Conservation (phyloP, 2,329 filamentous ascomycete genomes). For the Trichoderma pleuroti region DNA sequence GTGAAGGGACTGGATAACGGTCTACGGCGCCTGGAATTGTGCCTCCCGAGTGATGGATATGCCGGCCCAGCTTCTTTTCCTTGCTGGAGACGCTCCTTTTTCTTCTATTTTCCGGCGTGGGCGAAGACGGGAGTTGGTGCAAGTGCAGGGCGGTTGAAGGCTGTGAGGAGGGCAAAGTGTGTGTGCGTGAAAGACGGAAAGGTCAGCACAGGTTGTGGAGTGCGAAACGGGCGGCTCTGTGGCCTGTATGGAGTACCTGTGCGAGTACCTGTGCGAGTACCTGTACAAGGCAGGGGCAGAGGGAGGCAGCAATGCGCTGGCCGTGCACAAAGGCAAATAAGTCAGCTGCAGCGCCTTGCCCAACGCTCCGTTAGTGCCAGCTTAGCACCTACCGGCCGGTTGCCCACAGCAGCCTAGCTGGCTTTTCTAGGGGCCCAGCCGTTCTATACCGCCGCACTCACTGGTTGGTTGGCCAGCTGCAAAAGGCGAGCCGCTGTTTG, state of each 20-base stretch:
- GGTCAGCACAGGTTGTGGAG: conserved; percentile 2
- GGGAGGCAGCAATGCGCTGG: conserved; percentile 9
- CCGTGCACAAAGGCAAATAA: not conserved
- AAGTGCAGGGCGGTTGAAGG: conserved; percentile 10
- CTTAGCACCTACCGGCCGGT: not conserved
- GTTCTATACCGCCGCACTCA: not conserved
- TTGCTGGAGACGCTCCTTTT: not conserved
- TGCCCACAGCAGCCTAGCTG: conserved; percentile 11
- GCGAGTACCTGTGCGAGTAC: no score
- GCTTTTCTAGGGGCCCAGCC: conserved; percentile 2
- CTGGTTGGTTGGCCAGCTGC: conserved; percentile 12
- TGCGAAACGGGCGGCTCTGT: conserved; percentile 16
- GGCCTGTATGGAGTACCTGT: not conserved
- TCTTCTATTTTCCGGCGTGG: not conserved
- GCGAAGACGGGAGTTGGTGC: not conserved
- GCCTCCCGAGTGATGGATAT: not conserved
- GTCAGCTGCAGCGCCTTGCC: not conserved
- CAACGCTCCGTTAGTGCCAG: conserved; percentile 9
- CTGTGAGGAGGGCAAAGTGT: conserved; percentile 11
- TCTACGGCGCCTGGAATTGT: not conserved
- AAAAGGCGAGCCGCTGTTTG: not conserved
- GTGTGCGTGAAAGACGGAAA: conserved; percentile 18
- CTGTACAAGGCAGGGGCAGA: not conserved
- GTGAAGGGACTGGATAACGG: not conserved
- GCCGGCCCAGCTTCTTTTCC: not conserved